These are phyloP conservation scores for Globisporangium alternatum DNA, from an alignment of 352 stramenopile species.

Conservation along the genomic window DNA sequence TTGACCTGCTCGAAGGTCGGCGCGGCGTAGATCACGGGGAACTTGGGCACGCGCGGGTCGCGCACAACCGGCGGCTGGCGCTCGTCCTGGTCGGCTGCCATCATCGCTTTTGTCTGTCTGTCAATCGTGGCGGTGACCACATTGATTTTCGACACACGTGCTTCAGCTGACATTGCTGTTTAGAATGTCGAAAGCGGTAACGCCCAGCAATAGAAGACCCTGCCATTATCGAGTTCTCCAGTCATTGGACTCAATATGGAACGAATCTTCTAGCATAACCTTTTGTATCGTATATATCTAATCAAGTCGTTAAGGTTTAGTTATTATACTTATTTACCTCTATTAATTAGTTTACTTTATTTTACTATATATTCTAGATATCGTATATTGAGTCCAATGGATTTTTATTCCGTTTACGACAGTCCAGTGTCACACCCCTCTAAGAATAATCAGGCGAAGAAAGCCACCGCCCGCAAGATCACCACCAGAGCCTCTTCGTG, in stretches of 20 bases:
- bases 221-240: background rate
- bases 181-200: background rate
- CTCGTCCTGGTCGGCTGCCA: slow-evolving; percentile 20
- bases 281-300: background rate
- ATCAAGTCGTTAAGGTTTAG: background rate
- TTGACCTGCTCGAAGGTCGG: slow-evolving; percentile 59
- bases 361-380: no score
- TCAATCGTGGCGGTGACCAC: no score
- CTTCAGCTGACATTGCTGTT: background rate
- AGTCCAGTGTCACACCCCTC: background rate
- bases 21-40: slow-evolving; percentile 63
- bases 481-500: background rate
- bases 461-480: background rate
- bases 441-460: background rate
- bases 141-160: background rate
- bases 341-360: no score
- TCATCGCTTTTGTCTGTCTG: background rate
- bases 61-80: slow-evolving; percentile 40
- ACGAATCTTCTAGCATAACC: background rate
- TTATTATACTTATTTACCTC: no score
- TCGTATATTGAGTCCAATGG: no score
- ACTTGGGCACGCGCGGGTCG: slow-evolving; percentile 58
- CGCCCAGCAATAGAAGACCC: background rate
- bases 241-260: background rate
- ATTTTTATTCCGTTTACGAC: no score